Evolutionary conservation across 2,329 filamentous ascomycete genomes (phyloP), one percentile per base, ranked within the genome.

Genomic region (Lomentospora prolificans): DNA sequence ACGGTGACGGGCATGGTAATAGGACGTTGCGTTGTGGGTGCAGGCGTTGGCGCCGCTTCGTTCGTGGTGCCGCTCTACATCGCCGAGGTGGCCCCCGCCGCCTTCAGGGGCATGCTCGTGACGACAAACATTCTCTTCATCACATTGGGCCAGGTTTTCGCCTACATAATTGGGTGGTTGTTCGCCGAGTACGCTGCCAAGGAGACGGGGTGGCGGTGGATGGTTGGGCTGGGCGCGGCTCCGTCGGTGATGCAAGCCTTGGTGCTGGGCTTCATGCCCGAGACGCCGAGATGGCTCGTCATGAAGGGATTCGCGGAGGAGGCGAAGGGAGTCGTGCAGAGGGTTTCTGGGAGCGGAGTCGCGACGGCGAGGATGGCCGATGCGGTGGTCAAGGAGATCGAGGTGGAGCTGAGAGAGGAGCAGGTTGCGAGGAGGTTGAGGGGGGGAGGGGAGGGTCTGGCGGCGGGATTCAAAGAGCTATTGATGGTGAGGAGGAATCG

Each of bases 21-120:
- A 0, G 88, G 88, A 0, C 74, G 88, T 3, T 78, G 80, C 28
- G 72, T 90, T 1, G 85, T 92, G 2, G 88, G 88, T 27, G 74
- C 83, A 1, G 87, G 82, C 0, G 85, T 92, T 1, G 88, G 88
- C 14, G 83, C 84, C 2, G 87, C 87, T 7, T 90, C 85, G 65
- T 87, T 95, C 62, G 87, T 95, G 3, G 86, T 89, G 28, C 91
- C 91, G 50, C 69, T 96, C 62, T 95, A 95, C 70, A 92, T 96
- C 58, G 86, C 87, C 7, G 92, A 97, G 69, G 74, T 96, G 10
- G 84, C 89, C 3, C 91, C 92, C 0, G 82, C 88, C 1, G 77
- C 82, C 22, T 82, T 87, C 58, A 76, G 92, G 55, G 92, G 92
- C 12, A 75, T 87, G 41, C 73, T 97, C 41, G 87, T 96, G 3